Conservation (phyloP, 192 early-diverging fungal genomes). For the Chytriomyces hyalinus region DNA sequence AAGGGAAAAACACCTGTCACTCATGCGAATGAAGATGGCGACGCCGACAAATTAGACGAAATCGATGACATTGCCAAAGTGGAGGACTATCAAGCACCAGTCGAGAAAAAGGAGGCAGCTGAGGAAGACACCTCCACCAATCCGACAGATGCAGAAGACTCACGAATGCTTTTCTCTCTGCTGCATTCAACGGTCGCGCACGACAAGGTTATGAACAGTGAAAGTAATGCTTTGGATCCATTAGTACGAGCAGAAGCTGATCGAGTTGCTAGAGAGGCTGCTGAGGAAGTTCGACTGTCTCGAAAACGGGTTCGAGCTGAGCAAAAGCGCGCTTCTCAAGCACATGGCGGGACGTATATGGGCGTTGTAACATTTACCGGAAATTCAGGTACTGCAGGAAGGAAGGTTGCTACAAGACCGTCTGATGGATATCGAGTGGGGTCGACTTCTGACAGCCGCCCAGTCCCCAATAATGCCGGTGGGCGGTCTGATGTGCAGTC, state of each 20-base stretch:
- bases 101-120: slow-evolving; percentile 12
- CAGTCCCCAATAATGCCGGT: too few species aligned
- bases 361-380: slow-evolving; percentile 93
- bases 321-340: slow-evolving; percentile 34
- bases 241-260: slow-evolving; percentile 82
- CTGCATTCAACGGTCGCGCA: slow-evolving; percentile 91
- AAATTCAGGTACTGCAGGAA: slow-evolving; percentile 66
- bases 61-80: slow-evolving; percentile 26
- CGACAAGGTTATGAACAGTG: slow-evolving; percentile 83
- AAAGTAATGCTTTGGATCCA: slow-evolving; percentile 59
- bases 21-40: slow-evolving; percentile 34
- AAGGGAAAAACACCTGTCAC: slow-evolving; percentile 19
- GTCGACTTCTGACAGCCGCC: too few species aligned
- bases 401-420: slow-evolving; percentile 5
- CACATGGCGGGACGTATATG: slow-evolving; percentile 52
- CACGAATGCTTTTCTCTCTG: slow-evolving; percentile 75
- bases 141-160: slow-evolving; percentile 51
- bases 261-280: slow-evolving; percentile 78
- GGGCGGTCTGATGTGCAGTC: neutral
- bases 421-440: too few species aligned
- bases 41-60: slow-evolving; percentile 36
- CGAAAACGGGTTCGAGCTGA: slow-evolving; percentile 64
- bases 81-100: slow-evolving; percentile 25
- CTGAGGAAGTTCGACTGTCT: slow-evolving; percentile 74
- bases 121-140: slow-evolving; percentile 4